A percentile compares a stretch with the other conserved stretches of the same genome.
These are phyloP conservation scores for Talaromyces marneffei DNA, from an alignment of 2,329 filamentous ascomycete species.

Conservation along the genomic window DNA sequence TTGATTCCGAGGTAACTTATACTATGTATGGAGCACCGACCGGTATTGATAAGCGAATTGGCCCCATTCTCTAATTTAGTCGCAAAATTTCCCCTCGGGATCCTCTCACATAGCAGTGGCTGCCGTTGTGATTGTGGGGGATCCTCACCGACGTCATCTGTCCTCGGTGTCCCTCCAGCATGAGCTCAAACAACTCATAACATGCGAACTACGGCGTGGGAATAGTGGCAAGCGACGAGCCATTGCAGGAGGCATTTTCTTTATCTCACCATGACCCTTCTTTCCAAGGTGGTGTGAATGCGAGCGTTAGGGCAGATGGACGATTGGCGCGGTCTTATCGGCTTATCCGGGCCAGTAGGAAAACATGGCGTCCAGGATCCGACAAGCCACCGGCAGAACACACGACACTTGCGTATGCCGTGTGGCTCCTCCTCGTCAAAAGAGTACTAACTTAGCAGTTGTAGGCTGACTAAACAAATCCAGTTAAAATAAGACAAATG, in stretches of 20 bases:
- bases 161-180: neutral
- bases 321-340: neutral
- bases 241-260: neutral
- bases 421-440: too few species aligned
- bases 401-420: neutral
- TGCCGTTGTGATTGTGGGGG: neutral
- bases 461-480: neutral
- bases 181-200: neutral
- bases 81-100: neutral
- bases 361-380: slow-evolving; percentile 7
- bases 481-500: neutral
- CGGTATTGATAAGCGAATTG: neutral
- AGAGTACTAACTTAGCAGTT: neutral
- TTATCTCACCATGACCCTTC: neutral
- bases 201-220: neutral
- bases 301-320: too few species aligned
- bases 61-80: neutral
- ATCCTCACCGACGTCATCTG: slow-evolving; percentile 10
- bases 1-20: too few species aligned
- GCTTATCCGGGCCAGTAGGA: slow-evolving; percentile 8
- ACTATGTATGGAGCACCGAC: neutral
- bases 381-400: neutral
- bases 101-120: neutral
- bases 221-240: neutral
- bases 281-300: too few species aligned